These are phyloP conservation scores for Cladophialophora bantiana DNA, from an alignment of 2,329 filamentous ascomycete species.

Conservation along the genomic window DNA sequence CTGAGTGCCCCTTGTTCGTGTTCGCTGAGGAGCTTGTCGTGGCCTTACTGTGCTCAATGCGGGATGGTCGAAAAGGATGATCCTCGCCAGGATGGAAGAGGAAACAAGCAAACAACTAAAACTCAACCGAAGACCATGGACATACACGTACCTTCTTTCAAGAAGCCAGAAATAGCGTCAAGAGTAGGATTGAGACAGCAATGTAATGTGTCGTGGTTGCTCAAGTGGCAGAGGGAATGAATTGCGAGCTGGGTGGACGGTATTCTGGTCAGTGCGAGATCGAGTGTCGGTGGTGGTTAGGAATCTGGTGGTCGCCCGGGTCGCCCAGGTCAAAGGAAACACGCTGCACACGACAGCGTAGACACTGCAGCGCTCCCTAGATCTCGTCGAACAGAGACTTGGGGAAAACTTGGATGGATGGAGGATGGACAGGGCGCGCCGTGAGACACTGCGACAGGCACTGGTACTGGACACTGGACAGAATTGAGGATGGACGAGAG, in stretches of 20 bases:
- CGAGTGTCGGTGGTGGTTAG: not conserved
- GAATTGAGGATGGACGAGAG: constrained; percentile 35
- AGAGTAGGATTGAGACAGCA: constrained; percentile 1
- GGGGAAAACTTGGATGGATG: not conserved
- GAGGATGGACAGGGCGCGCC: not conserved
- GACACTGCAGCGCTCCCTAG: not conserved
- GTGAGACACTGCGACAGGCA: constrained; percentile 6
- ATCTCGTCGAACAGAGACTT: not conserved
- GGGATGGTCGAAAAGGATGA: constrained; percentile 22
- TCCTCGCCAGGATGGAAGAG: constrained; percentile 25
- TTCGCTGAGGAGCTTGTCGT: constrained; percentile 2
- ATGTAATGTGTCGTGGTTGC: constrained; percentile 4
- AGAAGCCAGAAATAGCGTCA: not conserved
- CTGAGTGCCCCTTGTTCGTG: not conserved
- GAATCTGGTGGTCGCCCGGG: not conserved
- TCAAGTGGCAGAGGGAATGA: not conserved
- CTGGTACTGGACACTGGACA: constrained; percentile 14
- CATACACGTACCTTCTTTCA: constrained; percentile 27
- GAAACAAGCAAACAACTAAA: constrained; percentile 19
- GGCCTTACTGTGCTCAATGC: constrained; percentile 13
- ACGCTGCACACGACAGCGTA: not conserved
- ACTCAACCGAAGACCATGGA: not conserved
- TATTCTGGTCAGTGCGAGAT: not conserved
- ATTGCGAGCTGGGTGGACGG: not conserved
- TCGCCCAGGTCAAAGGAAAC: constrained; percentile 1